These are phyloP conservation scores for Debaryomyces nepalensis DNA, from an alignment of 1,139 yeast species.

Conservation along the genomic window DNA sequence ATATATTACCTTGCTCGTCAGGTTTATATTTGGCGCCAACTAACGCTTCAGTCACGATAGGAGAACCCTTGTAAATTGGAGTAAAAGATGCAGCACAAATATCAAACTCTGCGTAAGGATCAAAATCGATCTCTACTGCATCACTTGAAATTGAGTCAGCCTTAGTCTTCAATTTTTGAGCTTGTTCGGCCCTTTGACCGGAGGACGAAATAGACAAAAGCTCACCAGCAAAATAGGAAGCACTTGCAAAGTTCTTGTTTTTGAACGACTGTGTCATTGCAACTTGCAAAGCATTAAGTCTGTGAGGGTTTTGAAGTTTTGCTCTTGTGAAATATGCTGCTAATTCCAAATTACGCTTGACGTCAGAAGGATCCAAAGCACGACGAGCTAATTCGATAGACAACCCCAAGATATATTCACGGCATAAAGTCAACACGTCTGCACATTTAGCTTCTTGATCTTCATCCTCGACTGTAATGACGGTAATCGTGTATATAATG, in stretches of 20 bases:
- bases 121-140: conserved; percentile 88
- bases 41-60: conserved; percentile 76
- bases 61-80: conserved; percentile 83
- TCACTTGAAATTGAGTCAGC: conserved; percentile 84
- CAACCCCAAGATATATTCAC: conserved; percentile 89
- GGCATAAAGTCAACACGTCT: conserved; percentile 74
- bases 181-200: conserved; percentile 90
- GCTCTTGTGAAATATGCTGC: conserved; percentile 95
- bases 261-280: conserved; percentile 94
- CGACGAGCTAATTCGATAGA: conserved; percentile 91
- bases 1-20: conserved; percentile 75
- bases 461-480: conserved; percentile 70
- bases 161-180: conserved; percentile 75
- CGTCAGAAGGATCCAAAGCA: conserved; percentile 66
- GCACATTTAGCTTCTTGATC: conserved; percentile 79
- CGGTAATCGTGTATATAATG: conserved; percentile 74
- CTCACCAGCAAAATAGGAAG: conserved; percentile 88
- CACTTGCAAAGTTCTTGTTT: conserved; percentile 84
- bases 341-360: conserved; percentile 86
- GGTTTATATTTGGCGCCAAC: conserved; percentile 89
- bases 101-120: conserved; percentile 88
- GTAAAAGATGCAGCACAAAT: conserved; percentile 87
- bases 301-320: conserved; percentile 80
- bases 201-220: conserved; percentile 67
- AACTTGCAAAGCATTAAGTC: conserved; percentile 85